Evolutionary conservation across 1,139 yeast species (phyloP).

Genomic region (Saccharomycopsis hybrid): DNA sequence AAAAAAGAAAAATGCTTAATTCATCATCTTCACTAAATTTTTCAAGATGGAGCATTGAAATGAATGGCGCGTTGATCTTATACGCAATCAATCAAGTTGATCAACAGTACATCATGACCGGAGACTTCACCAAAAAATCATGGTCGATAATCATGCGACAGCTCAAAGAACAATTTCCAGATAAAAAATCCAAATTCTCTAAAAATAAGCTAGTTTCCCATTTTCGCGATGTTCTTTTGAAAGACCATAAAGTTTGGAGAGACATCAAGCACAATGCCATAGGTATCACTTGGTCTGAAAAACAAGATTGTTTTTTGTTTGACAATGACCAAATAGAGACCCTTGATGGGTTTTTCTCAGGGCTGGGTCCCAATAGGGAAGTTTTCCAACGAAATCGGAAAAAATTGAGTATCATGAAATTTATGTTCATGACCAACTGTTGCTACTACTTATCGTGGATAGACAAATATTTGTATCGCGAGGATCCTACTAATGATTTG

Average conservation of each 20-base stretch:
- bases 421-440: slow-evolving; percentile 16
- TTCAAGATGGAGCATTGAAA: slow-evolving; percentile 14
- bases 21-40: slow-evolving; percentile 4
- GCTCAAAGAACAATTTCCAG: slow-evolving; percentile 6
- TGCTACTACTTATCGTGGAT: slow-evolving; percentile 14
- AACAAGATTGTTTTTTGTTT: slow-evolving; percentile 7
- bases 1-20: no score
- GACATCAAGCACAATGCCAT: slow-evolving; percentile 13
- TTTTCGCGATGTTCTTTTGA: slow-evolving; percentile 14
- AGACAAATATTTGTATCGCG: slow-evolving; percentile 12
- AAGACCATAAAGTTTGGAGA: slow-evolving; percentile 17
- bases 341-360: slow-evolving; percentile 8
- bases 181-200: slow-evolving; percentile 11
- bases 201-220: slow-evolving; percentile 12
- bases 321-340: slow-evolving; percentile 3
- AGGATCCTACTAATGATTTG: slow-evolving; percentile 2
- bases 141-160: slow-evolving; percentile 10
- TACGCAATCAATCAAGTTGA: slow-evolving; percentile 15
- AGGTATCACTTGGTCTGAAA: slow-evolving; percentile 12
- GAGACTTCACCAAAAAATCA: slow-evolving; percentile 8
- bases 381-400: slow-evolving; percentile 6
- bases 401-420: slow-evolving; percentile 13
- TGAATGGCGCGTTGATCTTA: slow-evolving; percentile 14
- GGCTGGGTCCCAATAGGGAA: slow-evolving; percentile 6
- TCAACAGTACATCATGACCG: slow-evolving; percentile 6